phyloP scores from a whole-genome alignment of 208 protist genomes.

The Leishmania martiniquensis region DNA sequence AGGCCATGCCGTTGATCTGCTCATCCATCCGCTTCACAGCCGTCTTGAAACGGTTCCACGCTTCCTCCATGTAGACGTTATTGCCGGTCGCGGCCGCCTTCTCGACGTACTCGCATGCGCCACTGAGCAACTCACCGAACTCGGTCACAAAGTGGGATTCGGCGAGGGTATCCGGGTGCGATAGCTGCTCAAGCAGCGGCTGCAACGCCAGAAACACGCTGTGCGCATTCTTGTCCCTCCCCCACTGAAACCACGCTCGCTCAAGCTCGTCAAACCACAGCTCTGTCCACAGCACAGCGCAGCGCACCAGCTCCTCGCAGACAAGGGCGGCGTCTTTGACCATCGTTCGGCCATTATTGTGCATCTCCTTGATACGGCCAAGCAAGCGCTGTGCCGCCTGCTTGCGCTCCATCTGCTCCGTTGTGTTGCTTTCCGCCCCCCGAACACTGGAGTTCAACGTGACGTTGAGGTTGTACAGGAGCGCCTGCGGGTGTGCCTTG shows the following conservation, averaged over 20 bases:
- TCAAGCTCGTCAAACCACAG: constrained; percentile 96
- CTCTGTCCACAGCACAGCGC: constrained; percentile 98
- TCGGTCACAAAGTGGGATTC: constrained; percentile 95
- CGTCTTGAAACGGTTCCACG: constrained; percentile 96
- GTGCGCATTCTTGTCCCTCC: constrained; percentile 94
- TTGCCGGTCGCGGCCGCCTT: constrained; percentile 71
- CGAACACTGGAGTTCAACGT: constrained; percentile 81
- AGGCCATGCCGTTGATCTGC: constrained; percentile 96
- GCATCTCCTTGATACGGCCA: constrained; percentile 70
- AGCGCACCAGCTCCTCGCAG: constrained; percentile 97
- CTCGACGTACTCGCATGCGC: constrained; percentile 83
- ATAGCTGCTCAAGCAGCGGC: constrained; percentile 95
- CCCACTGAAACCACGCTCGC: constrained; percentile 96
- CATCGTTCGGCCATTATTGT: constrained; percentile 85
- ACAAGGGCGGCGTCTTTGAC: constrained; percentile 97
- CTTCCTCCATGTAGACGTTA: constrained; percentile 94
- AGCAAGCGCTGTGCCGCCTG: constrained; percentile 84
- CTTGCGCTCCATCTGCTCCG: constrained; percentile 66
- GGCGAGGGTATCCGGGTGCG: constrained; percentile 91
- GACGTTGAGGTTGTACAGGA: constrained; percentile 99
- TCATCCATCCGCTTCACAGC: constrained; percentile 96
- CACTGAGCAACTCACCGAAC: constrained; percentile 70
- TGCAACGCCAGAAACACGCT: constrained; percentile 94
- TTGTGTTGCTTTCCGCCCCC: constrained; percentile 27
- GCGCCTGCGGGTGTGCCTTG: constrained; percentile 98